Evolutionary conservation across 23 red algal genomes (phyloP).

Genomic region (Cyanidiococcus yangmingshanensis): DNA sequence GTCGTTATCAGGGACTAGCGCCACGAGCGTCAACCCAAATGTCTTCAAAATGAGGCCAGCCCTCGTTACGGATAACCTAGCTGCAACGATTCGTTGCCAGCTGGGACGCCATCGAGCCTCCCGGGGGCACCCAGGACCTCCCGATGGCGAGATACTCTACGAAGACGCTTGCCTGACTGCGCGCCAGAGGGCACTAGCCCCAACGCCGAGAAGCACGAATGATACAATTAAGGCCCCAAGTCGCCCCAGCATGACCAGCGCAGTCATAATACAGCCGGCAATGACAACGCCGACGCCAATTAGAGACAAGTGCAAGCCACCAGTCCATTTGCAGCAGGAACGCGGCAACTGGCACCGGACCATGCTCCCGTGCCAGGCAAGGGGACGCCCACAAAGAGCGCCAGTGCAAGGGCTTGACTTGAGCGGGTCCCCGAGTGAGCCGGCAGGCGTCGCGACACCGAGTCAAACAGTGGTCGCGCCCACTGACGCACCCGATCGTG

Average conservation of each 20-base stretch:
- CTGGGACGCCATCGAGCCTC: too few species aligned
- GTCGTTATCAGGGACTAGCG: too few species aligned
- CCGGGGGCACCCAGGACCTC: too few species aligned
- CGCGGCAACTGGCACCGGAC: conserved; percentile 59
- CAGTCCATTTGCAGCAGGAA: conserved; percentile 64
- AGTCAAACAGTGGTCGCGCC: conserved; percentile 27
- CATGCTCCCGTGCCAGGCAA: conserved; percentile 89
- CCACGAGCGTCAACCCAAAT: too few species aligned
- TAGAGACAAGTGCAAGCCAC: conserved; percentile 26
- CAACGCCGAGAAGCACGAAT: neutral
- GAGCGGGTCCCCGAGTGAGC: conserved; percentile 18
- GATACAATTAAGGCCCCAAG: conserved; percentile 29
- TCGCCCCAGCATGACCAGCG: conserved; percentile 41
- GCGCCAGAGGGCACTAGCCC: conserved; percentile 12
- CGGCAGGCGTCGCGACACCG: conserved; percentile 45
- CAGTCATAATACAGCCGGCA: conserved; percentile 52
- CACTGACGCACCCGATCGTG: conserved; percentile 33
- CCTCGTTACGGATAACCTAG: too few species aligned
- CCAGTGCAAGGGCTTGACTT: conserved; percentile 37
- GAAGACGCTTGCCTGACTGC: neutral
- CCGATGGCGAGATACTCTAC: neutral
- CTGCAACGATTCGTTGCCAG: too few species aligned
- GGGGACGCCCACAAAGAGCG: conserved; percentile 88
- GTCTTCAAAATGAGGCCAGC: too few species aligned
- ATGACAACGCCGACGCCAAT: conserved; percentile 55